These are phyloP conservation scores for Coniferiporia weirii DNA, from an alignment of 1,284 basidiomycete species.

Conservation along the genomic window DNA sequence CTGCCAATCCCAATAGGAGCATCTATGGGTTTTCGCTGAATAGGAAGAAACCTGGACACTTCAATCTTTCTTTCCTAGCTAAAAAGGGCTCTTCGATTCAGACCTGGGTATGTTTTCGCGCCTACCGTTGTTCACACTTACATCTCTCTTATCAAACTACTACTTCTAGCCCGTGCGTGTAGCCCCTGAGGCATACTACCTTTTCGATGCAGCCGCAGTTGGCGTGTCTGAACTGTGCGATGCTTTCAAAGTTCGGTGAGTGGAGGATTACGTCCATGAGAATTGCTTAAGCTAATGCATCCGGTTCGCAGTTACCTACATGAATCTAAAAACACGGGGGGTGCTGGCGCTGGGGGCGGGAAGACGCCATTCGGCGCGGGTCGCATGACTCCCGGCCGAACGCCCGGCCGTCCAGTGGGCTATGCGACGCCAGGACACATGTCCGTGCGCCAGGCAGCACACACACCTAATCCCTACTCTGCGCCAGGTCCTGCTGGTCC, in stretches of 20 bases:
- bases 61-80: conserved; percentile 90
- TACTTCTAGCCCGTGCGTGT: conserved; percentile 75
- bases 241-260: conserved; percentile 89
- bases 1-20: conserved; percentile 90
- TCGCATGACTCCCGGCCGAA: conserved; percentile 69
- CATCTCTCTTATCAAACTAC: not conserved
- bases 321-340: conserved; percentile 61
- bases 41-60: conserved; percentile 85
- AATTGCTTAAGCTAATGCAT: conserved; percentile 16
- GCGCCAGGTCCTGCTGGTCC: conserved; percentile 28
- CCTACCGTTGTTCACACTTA: not conserved
- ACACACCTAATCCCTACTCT: conserved; percentile 69
- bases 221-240: conserved; percentile 91
- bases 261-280: conserved; percentile 11
- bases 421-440: conserved; percentile 70
- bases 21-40: conserved; percentile 97
- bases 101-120: conserved; percentile 65
- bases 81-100: conserved; percentile 89
- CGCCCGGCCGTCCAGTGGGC: conserved; percentile 45
- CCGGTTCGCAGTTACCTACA: conserved; percentile 57
- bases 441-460: conserved; percentile 64
- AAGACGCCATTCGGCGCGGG: conserved; percentile 78
- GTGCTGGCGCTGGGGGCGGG: conserved; percentile 52
- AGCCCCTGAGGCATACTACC: conserved; percentile 84
- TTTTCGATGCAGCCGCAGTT: conserved; percentile 83